Percentiles rank a stretch among this genome's conserved stretches.
phyloP scores from a whole-genome alignment of 768 basidiomycete genomes.

The Boletus huronensis region DNA sequence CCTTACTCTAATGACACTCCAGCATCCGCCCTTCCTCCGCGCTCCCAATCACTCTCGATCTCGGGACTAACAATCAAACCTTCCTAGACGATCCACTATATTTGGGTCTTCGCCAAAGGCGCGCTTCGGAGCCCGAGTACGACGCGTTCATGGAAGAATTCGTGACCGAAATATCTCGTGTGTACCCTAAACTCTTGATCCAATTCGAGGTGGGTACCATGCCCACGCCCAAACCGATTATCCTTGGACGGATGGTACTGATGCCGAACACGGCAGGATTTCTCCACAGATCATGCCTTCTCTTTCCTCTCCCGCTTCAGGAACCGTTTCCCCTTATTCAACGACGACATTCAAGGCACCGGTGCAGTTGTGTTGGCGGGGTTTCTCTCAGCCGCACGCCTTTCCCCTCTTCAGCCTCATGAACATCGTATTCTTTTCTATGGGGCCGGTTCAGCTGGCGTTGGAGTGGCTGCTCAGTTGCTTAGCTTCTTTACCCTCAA shows the following conservation, averaged over 20 bases:
- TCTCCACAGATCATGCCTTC: constrained; percentile 90
- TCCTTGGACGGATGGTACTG: background rate
- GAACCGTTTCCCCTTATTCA: constrained; percentile 74
- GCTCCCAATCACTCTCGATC: constrained; percentile 80
- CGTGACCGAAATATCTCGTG: constrained; percentile 72
- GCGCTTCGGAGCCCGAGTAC: constrained; percentile 61
- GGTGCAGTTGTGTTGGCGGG: constrained; percentile 91
- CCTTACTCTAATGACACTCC: constrained; percentile 1
- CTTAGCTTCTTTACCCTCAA: constrained; percentile 85
- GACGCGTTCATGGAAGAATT: constrained; percentile 90
- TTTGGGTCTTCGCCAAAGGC: constrained; percentile 74
- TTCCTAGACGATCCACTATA: constrained; percentile 87
- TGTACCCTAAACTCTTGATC: constrained; percentile 78
- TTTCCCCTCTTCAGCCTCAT: constrained; percentile 60
- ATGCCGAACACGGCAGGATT: constrained; percentile 52
- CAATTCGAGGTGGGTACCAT: constrained; percentile 66
- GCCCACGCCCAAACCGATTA: background rate
- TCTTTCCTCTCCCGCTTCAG: constrained; percentile 76
- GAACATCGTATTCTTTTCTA: constrained; percentile 89
- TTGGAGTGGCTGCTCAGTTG: constrained; percentile 87
- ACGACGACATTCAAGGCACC: constrained; percentile 90
- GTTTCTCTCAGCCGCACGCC: constrained; percentile 81
- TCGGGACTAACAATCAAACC: constrained; percentile 82
- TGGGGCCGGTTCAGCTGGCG: constrained; percentile 88
- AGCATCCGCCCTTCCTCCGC: constrained; percentile 77